phyloP scores from a whole-genome alignment of 768 basidiomycete genomes.

The Suillus subalutaceus region DNA sequence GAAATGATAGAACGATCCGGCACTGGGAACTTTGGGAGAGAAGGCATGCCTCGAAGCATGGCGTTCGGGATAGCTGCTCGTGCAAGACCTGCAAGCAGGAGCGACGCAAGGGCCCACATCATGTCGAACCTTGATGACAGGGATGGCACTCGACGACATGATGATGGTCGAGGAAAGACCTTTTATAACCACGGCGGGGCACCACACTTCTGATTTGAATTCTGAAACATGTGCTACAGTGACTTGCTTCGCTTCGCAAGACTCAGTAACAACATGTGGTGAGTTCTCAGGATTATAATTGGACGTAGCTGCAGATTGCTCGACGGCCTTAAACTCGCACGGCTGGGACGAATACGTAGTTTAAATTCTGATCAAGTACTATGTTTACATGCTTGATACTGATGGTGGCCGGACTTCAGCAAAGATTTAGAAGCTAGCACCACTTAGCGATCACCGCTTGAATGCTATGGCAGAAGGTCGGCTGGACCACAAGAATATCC shows the following conservation, averaged over 20 bases:
- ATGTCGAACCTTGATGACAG: neutral
- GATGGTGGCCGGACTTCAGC: neutral
- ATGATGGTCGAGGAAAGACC: neutral
- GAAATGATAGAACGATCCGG: constrained; percentile 16
- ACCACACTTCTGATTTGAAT: neutral
- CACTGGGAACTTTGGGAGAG: constrained; percentile 19
- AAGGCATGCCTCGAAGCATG: constrained; percentile 23
- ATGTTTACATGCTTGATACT: neutral
- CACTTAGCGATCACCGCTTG: neutral
- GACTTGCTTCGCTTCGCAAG: neutral
- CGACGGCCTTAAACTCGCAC: neutral
- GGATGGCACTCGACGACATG: neutral
- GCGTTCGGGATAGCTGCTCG: constrained; percentile 21
- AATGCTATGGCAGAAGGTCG: neutral
- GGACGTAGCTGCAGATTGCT: neutral
- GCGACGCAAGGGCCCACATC: neutral
- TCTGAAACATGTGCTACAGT: neutral
- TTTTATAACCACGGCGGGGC: neutral
- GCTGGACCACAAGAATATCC: neutral
- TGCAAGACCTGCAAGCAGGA: neutral
- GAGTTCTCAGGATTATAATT: neutral
- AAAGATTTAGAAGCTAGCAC: neutral
- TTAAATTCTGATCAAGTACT: neutral
- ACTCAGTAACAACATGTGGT: neutral
- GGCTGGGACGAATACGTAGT: neutral